Conservation (phyloP, 225 moss, liverwort and hornwort species). For the Asterella californica region DNA sequence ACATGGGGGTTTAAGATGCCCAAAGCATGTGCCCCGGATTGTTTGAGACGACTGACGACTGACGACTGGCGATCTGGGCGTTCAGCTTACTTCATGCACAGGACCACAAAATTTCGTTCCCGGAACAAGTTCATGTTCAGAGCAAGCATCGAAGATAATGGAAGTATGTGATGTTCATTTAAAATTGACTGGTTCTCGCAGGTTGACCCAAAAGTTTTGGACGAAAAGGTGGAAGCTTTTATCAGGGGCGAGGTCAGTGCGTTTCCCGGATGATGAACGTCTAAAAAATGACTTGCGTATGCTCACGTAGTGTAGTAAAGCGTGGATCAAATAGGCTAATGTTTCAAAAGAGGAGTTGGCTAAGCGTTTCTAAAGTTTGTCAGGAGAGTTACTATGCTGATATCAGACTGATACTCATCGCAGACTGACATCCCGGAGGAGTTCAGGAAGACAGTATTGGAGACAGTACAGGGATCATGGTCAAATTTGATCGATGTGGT, state of each 20-base stretch:
- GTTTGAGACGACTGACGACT: not conserved
- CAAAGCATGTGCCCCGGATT: not conserved
- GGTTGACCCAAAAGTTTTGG: conserved; percentile 61
- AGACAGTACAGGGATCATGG: conserved; percentile 31
- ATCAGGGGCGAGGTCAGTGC: conserved; percentile 41
- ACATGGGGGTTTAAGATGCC: not conserved
- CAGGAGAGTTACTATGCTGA: not conserved
- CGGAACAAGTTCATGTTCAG: not conserved
- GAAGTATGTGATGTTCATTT: not conserved
- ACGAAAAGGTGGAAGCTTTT: conserved; percentile 36
- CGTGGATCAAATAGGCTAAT: not conserved
- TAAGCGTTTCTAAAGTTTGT: too few relatives aligned
- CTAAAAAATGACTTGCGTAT: not conserved
- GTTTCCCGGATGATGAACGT: not conserved
- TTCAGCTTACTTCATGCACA: not conserved
- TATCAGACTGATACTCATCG: not conserved
- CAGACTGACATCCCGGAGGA: conserved; percentile 47
- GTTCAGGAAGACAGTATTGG: conserved; percentile 21
- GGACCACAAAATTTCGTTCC: too few relatives aligned
- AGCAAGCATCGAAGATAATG: not conserved
- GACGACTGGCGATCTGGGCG: not conserved
- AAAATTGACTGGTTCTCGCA: conserved; percentile 27
- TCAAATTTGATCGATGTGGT: conserved; percentile 38
- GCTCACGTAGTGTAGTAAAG: not conserved
- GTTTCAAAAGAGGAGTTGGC: not conserved